Conservation (phyloP, 2,329 filamentous ascomycete species). For the Ramichloridium luteum region DNA sequence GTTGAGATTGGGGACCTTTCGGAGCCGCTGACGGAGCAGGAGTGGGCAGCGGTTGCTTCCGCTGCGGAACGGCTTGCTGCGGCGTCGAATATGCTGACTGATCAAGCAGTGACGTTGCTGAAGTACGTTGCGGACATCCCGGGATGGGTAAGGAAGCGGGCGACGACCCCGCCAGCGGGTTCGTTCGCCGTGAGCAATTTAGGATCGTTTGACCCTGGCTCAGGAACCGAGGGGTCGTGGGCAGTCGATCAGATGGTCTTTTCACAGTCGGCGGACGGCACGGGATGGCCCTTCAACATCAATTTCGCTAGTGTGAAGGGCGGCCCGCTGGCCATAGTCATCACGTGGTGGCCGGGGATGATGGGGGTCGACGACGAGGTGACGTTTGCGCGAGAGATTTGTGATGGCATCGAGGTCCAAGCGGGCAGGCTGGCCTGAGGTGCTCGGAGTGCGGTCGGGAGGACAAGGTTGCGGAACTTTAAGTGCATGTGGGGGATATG, state of each 20-base stretch:
- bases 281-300: constrained; percentile 29
- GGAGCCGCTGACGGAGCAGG: constrained; percentile 3
- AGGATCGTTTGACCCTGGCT: constrained; percentile 24
- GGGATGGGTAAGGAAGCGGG: constrained; percentile 29
- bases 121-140: constrained; percentile 30
- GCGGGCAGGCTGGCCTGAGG: neutral
- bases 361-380: constrained; percentile 28
- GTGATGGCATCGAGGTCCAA: constrained; percentile 6
- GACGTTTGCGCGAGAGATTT: constrained; percentile 15
- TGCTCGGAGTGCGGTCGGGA: constrained; percentile 1
- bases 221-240: constrained; percentile 4
- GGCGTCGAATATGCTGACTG: constrained; percentile 21
- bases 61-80: constrained; percentile 25
- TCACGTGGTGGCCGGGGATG: constrained; percentile 34
- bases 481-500: too few relatives aligned
- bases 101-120: constrained; percentile 34
- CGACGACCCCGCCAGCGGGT: constrained; percentile 28
- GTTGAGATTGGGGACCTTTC: neutral
- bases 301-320: constrained; percentile 31
- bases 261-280: constrained; percentile 32
- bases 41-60: constrained; percentile 26
- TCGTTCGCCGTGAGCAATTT: constrained; percentile 39
- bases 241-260: constrained; percentile 31
- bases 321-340: constrained; percentile 27
- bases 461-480: constrained; percentile 1